Evolutionary conservation across 768 basidiomycete species (phyloP).

Genomic region (Mycena maculata): DNA sequence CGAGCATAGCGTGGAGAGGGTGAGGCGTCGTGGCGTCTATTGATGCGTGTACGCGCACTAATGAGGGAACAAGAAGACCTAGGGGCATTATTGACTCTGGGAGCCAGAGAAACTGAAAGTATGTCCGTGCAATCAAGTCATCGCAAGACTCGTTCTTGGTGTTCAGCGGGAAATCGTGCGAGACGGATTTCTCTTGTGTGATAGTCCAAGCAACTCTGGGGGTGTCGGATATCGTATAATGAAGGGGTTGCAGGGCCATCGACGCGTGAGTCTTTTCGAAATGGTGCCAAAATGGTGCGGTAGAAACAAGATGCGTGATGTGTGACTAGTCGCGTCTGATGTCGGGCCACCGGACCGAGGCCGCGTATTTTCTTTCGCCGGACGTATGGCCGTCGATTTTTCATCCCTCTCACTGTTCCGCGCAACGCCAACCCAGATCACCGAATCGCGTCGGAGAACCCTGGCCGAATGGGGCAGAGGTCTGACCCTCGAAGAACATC

Average conservation of each 20-base stretch:
- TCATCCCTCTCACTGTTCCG: conserved; percentile 53
- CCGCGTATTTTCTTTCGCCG: too few relatives aligned
- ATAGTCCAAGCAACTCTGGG: conserved; percentile 56
- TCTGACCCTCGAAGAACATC: conserved; percentile 57
- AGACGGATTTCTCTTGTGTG: conserved; percentile 68
- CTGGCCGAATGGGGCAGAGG: conserved; percentile 57
- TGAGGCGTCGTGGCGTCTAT: conserved; percentile 50
- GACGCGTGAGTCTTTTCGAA: conserved; percentile 12
- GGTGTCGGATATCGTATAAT: conserved; percentile 9
- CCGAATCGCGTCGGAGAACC: conserved; percentile 54
- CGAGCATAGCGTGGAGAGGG: conserved; percentile 63
- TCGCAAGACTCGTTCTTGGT: conserved; percentile 59
- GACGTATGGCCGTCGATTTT: too few relatives aligned
- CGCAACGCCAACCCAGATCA: conserved; percentile 59
- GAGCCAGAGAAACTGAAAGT: conserved; percentile 83
- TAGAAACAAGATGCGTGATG: too few relatives aligned
- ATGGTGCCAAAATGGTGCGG: too few relatives aligned
- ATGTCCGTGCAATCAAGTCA: conserved; percentile 70
- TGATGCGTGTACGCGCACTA: conserved; percentile 59
- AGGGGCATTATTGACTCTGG: conserved; percentile 86
- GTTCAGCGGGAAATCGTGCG: conserved; percentile 68
- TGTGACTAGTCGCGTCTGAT: too few relatives aligned
- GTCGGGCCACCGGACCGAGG: too few relatives aligned
- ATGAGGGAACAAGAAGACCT: conserved; percentile 62
- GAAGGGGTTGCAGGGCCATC: conserved; percentile 22